Conservation (phyloP, 331 rosid species). For the Phaseolus coccineus region DNA sequence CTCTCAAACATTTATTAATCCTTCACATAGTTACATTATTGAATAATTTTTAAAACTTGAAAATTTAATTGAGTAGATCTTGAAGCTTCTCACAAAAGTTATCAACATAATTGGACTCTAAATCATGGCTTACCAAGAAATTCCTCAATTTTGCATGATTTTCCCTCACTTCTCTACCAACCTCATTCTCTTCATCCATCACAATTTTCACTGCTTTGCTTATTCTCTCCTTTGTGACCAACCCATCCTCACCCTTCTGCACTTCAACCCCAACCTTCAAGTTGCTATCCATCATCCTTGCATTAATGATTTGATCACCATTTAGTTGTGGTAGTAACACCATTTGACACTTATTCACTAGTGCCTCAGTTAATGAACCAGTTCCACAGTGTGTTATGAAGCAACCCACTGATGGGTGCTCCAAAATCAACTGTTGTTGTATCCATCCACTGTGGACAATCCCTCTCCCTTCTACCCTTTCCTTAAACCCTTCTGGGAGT, state of each 20-base stretch:
- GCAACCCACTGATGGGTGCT: conserved; percentile 47
- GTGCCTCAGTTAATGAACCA: conserved; percentile 37
- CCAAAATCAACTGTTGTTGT: conserved; percentile 44
- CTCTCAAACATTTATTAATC: no score
- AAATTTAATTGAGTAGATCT: conserved; percentile 8
- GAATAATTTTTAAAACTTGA: no score
- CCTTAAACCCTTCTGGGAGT: conserved; percentile 55
- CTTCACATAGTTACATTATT: no score
- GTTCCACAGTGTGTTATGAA: conserved; percentile 37
- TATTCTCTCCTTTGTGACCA: conserved; percentile 48
- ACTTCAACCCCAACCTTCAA: conserved; percentile 49
- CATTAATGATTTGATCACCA: conserved; percentile 36
- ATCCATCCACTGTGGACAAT: conserved; percentile 50
- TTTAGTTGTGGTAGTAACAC: conserved; percentile 37
- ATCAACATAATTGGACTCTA: conserved; percentile 33
- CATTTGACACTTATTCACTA: conserved; percentile 38
- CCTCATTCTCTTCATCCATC: conserved; percentile 54
- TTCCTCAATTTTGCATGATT: conserved; percentile 50
- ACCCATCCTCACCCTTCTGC: conserved; percentile 47
- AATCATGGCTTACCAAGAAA: conserved; percentile 32
- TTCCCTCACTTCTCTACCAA: conserved; percentile 45
- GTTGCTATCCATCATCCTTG: conserved; percentile 40
- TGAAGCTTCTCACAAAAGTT: conserved; percentile 33
- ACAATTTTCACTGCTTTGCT: conserved; percentile 46
- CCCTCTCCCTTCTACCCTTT: conserved; percentile 46